phyloP scores from a whole-genome alignment of 805 yeast species.

The Pichia insulana region DNA sequence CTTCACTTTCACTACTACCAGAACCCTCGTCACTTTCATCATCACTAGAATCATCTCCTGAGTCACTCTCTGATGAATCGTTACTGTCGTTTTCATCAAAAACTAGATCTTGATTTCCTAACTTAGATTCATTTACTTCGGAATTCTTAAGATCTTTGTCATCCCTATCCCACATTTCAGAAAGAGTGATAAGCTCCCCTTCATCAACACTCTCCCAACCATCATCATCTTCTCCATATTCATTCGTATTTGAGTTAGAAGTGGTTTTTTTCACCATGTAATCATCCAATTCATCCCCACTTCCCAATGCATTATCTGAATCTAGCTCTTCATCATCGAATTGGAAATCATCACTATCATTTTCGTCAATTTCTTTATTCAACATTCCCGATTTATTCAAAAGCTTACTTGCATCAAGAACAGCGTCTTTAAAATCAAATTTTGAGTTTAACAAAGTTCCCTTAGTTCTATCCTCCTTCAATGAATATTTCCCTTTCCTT shows the following conservation, averaged over 20 bases:
- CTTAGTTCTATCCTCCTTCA: conserved; percentile 13
- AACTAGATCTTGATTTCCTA: conserved; percentile 15
- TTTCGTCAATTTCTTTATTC: conserved; percentile 6
- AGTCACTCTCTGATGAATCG: conserved; percentile 12
- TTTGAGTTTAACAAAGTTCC: neutral
- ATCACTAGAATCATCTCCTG: conserved; percentile 10
- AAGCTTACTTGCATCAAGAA: conserved; percentile 29
- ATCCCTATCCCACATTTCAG: conserved; percentile 87
- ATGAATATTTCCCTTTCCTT: conserved; percentile 2
- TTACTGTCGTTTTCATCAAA: conserved; percentile 20
- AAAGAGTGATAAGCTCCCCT: conserved; percentile 59
- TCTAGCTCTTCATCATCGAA: conserved; percentile 33
- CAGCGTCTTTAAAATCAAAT: conserved; percentile 19
- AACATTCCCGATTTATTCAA: conserved; percentile 9
- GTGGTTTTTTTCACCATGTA: conserved; percentile 68
- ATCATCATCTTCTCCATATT: conserved; percentile 42
- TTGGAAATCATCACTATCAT: conserved; percentile 20
- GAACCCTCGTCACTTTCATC: conserved; percentile 1
- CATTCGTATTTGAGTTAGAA: conserved; percentile 22
- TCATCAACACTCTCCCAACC: conserved; percentile 75
- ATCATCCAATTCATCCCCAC: conserved; percentile 62
- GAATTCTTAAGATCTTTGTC: conserved; percentile 34
- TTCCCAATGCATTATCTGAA: conserved; percentile 84
- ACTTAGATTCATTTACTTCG: neutral
- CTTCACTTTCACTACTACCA: conserved; percentile 14